These are phyloP conservation scores for Orobanche coerulescens DNA, from an alignment of 257 asterid genomes.

Conservation along the genomic window DNA sequence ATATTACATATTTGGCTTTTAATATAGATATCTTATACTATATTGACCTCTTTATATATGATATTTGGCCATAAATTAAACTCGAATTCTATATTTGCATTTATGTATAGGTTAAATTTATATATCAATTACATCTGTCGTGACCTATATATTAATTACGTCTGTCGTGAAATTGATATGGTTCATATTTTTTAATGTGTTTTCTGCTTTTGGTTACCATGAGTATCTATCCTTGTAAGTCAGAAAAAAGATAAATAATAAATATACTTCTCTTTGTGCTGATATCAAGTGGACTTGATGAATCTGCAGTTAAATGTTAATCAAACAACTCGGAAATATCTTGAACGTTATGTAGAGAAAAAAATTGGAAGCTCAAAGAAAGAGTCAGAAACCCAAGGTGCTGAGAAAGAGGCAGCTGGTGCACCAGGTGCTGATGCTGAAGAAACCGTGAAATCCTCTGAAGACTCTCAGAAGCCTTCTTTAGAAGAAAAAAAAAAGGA, in stretches of 20 bases:
- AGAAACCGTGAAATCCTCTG: slow-evolving; percentile 35
- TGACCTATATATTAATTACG: neutral
- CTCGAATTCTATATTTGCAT: neutral
- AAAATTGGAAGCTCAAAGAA: slow-evolving; percentile 49
- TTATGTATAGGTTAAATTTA: neutral
- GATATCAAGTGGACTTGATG: slow-evolving; percentile 25
- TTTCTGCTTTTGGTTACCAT: neutral
- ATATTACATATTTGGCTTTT: neutral
- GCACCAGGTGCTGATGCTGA: slow-evolving; percentile 40
- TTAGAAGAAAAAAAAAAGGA: slow-evolving; percentile 47
- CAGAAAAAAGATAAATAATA: neutral
- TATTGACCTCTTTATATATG: neutral
- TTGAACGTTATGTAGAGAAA: slow-evolving; percentile 65
- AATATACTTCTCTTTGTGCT: slow-evolving; percentile 17
- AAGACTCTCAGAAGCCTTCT: slow-evolving; percentile 37
- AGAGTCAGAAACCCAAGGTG: slow-evolving; percentile 40
- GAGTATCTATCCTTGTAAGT: neutral
- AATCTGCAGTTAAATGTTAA: slow-evolving; percentile 68
- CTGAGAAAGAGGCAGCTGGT: slow-evolving; percentile 43
- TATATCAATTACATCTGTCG: neutral
- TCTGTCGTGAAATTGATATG: neutral
- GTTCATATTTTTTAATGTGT: neutral
- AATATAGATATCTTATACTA: neutral
- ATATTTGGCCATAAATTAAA: slow-evolving; percentile 1
- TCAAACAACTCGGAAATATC: slow-evolving; percentile 68